Evolutionary conservation across 106 monocot species (phyloP), one percentile per base, ranked within the genome.

Genomic region (Dendrobium chrysotoxum): DNA sequence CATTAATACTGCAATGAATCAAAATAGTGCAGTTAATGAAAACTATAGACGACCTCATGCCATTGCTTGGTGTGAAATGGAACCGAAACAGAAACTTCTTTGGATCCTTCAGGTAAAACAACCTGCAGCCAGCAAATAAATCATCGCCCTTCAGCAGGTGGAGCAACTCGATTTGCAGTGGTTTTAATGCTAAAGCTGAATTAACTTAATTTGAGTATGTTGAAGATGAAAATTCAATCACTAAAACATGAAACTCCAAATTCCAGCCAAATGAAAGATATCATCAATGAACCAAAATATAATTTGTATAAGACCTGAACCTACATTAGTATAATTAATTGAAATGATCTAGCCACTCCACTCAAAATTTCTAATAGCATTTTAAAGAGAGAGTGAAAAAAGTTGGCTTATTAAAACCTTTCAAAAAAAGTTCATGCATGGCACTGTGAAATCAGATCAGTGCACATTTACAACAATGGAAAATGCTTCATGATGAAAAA

Each of bases 91-190:
- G 81, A 83, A 70, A 95, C 89, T 71, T 85, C 92, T 73, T 95
- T 88, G 17, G 98, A 99, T 28, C 98, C 98, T 89, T 99, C 95
- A 72, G 98, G 98, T 77, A 99, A 86, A 80, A 99, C 89, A 81
- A 99, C 91, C 98, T 99, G 88, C 74, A 85, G 40, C 15, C n/a
- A 79, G 38, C 78, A 72, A 23, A 74, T 44, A 41, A 75, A 76
- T 21, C 38, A 17, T 21, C 39, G 23, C 42, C 21, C 21, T 74
- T 42, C 2, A 40, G 31, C 70, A 70, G 70, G 3, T 35, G 35
- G 15, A 20, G 21, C 55, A 70, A 28, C 23, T 70, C 8, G 44
- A 26, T 6, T 70, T 70, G 9, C 25, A 70, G 31, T 31, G 70
- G 28, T 70, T 70, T 15, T 70, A 16, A 68, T 28, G 11, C 17